Percentiles rank a stretch among this genome's conserved stretches.
Evolutionary conservation across 208 protist species (phyloP).

Genomic region (Trypanosoma scelopori): DNA sequence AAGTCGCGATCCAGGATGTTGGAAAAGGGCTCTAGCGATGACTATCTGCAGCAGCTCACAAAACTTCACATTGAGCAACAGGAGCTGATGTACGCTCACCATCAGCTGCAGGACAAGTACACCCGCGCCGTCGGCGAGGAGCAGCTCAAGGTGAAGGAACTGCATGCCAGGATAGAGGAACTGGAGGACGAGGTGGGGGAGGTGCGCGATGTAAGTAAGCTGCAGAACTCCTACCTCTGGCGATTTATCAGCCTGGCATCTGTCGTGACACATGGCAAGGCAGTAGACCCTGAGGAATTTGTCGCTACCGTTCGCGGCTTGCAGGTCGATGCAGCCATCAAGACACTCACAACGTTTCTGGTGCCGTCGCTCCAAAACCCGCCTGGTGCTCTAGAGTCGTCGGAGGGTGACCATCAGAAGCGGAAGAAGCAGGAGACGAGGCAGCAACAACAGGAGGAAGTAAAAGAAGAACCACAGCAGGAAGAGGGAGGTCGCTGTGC

Average conservation of each 20-base stretch:
- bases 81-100: slow-evolving; percentile 49
- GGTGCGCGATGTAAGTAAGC: slow-evolving; percentile 37
- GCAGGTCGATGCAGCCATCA: slow-evolving; percentile 49
- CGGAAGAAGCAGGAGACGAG: neutral
- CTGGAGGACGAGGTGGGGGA: slow-evolving; percentile 66
- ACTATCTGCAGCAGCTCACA: slow-evolving; percentile 62
- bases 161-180: slow-evolving; percentile 41
- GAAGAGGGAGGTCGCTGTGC: neutral
- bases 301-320: slow-evolving; percentile 24
- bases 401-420: neutral
- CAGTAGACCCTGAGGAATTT: slow-evolving; percentile 26
- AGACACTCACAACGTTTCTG: slow-evolving; percentile 42
- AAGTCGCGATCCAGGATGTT: slow-evolving; percentile 45
- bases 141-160: slow-evolving; percentile 16
- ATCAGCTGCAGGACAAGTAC: slow-evolving; percentile 44
- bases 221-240: slow-evolving; percentile 64
- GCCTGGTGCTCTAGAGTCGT: slow-evolving; percentile 4
- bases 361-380: slow-evolving; percentile 17
- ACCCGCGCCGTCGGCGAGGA: slow-evolving; percentile 15
- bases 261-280: slow-evolving; percentile 39
- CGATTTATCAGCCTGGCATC: slow-evolving; percentile 55
- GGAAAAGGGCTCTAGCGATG: slow-evolving; percentile 49
- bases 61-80: slow-evolving; percentile 70
- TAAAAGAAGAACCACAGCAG: slow-evolving; percentile 4
- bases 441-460: slow-evolving; percentile 4